Base-by-base conservation (phyloP, 1,284 basidiomycete genomes). In the Coniophora puteana region DNA sequence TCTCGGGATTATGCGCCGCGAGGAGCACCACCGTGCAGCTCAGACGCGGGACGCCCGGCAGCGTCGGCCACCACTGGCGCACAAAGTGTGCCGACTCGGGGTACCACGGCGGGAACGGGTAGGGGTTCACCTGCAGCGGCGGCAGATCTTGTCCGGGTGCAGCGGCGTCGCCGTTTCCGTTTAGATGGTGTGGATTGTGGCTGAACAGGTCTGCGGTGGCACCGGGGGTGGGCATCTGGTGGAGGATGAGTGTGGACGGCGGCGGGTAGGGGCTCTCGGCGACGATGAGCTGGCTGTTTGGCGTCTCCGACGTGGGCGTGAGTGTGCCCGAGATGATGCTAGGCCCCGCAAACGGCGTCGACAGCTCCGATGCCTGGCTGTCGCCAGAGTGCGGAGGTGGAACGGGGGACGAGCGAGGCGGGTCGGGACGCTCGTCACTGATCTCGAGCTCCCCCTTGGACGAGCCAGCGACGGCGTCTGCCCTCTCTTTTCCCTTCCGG, bases 81-180 rank as follows among this genome's bases (percentile, higher is more conserved):
- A 86, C 82, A 44, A 85, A 86, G 56, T 86, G 83, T 1, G 81
- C 80, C 35, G 73, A 76, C 51, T 85, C 81, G 12, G 81, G 80
- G 49, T 76, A 78, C 82, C 81, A 84, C 0, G 67, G 66, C 1
- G 76, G 76, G 51, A 71, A 72, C 0, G 76, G 75, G 51, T 72
- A 78, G 1, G 77, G 76, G 33, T 79, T 78, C 1, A n/a, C n/a
- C n/a, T n/a, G n/a, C n/a, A n/a, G n/a, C n/a, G 63, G 58, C 32
- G 57, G 50, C 12, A 16, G 22, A 11, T 39, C 28, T 24, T n/a
- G n/a, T n/a, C n/a, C n/a, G n/a, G n/a, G n/a, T n/a, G n/a, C n/a
- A n/a, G n/a, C n/a, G n/a, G n/a, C n/a, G 36, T 52, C 1, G 48
- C 49, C 0, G 48, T 36, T 21, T 37, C 41, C n/a, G n/a, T n/a